Conservation (phyloP, 768 basidiomycete species). For the Lactarius hengduanensis region DNA sequence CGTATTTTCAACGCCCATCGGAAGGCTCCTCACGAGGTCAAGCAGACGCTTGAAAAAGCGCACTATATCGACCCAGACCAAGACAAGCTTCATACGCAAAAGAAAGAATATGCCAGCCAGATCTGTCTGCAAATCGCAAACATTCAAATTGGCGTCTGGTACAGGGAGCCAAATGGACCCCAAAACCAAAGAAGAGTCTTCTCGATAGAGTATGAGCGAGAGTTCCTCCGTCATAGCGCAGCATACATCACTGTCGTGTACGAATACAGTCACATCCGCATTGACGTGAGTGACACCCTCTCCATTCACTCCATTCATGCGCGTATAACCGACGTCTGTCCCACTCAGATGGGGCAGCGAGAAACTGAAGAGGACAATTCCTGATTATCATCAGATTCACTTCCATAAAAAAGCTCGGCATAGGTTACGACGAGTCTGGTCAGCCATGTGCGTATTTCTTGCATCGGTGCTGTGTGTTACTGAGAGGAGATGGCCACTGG, state of each 20-base stretch:
- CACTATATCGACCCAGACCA: constrained; percentile 36
- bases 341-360: constrained; percentile 18
- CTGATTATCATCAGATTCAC: constrained; percentile 23
- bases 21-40: constrained; percentile 11
- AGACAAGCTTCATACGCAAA: constrained; percentile 32
- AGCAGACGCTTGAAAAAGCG: constrained; percentile 35
- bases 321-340: neutral
- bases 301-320: neutral
- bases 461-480: neutral
- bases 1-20: constrained; percentile 23
- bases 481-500: neutral
- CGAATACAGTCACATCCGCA: constrained; percentile 62
- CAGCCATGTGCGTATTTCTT: constrained; percentile 13
- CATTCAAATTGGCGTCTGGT: constrained; percentile 68
- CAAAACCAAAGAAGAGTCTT: constrained; percentile 40
- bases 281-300: constrained; percentile 46
- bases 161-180: constrained; percentile 34
- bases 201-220: constrained; percentile 67
- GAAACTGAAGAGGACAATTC: constrained; percentile 19
- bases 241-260: constrained; percentile 64
- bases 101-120: constrained; percentile 40
- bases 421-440: constrained; percentile 18
- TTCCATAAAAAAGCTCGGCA: constrained; percentile 23
- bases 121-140: constrained; percentile 51
- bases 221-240: constrained; percentile 44